These are phyloP conservation scores for Ophiostoma quercus DNA, from an alignment of 2,329 filamentous ascomycete genomes.

Conservation along the genomic window DNA sequence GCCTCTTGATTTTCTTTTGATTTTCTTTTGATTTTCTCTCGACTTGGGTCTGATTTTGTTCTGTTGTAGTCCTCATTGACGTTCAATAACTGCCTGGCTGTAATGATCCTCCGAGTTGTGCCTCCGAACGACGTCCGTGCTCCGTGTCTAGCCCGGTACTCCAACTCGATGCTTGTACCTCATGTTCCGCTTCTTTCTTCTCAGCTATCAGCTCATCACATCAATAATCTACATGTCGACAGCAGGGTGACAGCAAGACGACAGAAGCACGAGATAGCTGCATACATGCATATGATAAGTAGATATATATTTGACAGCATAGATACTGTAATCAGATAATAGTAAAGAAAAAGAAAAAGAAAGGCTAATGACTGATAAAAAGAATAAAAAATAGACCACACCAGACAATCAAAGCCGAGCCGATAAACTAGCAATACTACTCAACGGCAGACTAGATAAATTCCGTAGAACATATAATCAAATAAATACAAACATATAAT, in stretches of 20 bases:
- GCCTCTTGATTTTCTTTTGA: not conserved
- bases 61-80: too few relatives aligned
- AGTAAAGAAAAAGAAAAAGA: not conserved
- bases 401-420: not conserved
- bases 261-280: constrained; percentile 4
- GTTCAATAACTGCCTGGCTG: not conserved
- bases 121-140: not conserved
- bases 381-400: not conserved
- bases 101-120: not conserved
- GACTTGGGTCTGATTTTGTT: too few relatives aligned
- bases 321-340: not conserved
- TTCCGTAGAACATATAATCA: not conserved
- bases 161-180: not conserved
- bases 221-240: not conserved
- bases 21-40: not conserved
- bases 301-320: not conserved
- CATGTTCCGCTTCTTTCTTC: not conserved
- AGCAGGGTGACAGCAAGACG: not conserved
- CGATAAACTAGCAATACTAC: constrained; percentile 1
- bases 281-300: not conserved
- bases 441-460: not conserved
- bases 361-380: not conserved
- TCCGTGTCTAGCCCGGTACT: not conserved
- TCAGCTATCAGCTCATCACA: not conserved
- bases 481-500: not conserved